Conservation (phyloP, 2,329 filamentous ascomycete species). For the Fusarium dimerum region DNA sequence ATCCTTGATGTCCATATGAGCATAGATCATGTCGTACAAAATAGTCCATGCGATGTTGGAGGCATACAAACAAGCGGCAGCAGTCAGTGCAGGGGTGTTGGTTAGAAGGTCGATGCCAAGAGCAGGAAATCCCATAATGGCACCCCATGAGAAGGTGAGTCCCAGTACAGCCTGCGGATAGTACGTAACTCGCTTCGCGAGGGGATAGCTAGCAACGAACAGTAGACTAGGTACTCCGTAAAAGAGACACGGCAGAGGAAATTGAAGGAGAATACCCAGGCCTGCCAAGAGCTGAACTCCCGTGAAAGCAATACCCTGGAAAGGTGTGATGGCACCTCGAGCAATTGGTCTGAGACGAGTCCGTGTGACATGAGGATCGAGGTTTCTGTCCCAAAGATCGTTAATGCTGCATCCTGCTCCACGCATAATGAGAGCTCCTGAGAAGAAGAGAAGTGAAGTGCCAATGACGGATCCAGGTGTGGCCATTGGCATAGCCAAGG, state of each 20-base stretch:
- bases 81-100: slow-evolving; percentile 61
- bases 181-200: slow-evolving; percentile 84
- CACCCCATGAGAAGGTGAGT: slow-evolving; percentile 85
- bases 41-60: slow-evolving; percentile 86
- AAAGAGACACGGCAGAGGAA: slow-evolving; percentile 71
- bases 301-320: slow-evolving; percentile 72
- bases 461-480: slow-evolving; percentile 61
- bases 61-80: slow-evolving; percentile 70
- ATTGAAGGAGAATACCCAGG: slow-evolving; percentile 73
- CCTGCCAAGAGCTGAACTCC: slow-evolving; percentile 73
- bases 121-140: slow-evolving; percentile 84
- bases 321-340: slow-evolving; percentile 72
- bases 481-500: slow-evolving; percentile 63
- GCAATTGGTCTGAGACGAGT: slow-evolving; percentile 81
- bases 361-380: slow-evolving; percentile 77
- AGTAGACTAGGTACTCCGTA: slow-evolving; percentile 76
- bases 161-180: slow-evolving; percentile 86
- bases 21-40: slow-evolving; percentile 91
- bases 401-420: slow-evolving; percentile 88
- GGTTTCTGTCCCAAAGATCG: slow-evolving; percentile 85
- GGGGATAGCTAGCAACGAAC: slow-evolving; percentile 74
- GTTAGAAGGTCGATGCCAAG: slow-evolving; percentile 74
- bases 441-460: slow-evolving; percentile 70
- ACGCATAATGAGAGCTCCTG: slow-evolving; percentile 81
- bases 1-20: slow-evolving; percentile 87